phyloP scores from a whole-genome alignment of 257 asterid genomes.

The Cordia subcordata region DNA sequence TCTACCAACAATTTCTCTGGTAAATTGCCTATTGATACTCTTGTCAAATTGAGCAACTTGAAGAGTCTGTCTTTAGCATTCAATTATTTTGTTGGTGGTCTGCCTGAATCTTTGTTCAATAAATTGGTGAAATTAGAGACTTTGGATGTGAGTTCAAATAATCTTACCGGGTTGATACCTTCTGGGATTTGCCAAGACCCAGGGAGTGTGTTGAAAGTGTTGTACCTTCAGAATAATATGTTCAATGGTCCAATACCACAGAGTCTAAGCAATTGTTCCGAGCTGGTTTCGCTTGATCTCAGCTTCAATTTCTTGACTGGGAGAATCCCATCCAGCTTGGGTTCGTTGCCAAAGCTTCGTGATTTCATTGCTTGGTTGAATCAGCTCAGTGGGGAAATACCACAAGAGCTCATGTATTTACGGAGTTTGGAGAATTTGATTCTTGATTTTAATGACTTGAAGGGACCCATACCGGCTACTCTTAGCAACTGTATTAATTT shows the following conservation, averaged over 20 bases:
- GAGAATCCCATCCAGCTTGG: constrained; percentile 61
- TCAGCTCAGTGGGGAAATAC: constrained; percentile 79
- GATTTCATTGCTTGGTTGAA: constrained; percentile 81
- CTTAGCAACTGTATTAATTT: constrained; percentile 75
- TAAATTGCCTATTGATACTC: constrained; percentile 60
- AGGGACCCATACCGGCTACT: constrained; percentile 63
- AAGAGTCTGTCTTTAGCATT: constrained; percentile 53
- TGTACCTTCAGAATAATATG: constrained; percentile 81
- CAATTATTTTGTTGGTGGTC: constrained; percentile 62
- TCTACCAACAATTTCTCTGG: constrained; percentile 71
- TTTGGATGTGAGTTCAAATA: constrained; percentile 85
- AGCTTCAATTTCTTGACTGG: constrained; percentile 73
- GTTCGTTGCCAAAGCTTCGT: constrained; percentile 47
- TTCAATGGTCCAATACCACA: constrained; percentile 63
- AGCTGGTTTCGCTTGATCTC: constrained; percentile 80
- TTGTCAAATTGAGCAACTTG: constrained; percentile 52
- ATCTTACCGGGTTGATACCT: constrained; percentile 62
- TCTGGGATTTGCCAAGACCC: constrained; percentile 59
- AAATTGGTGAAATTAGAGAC: constrained; percentile 48
- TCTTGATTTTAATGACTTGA: constrained; percentile 83
- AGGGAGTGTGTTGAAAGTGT: constrained; percentile 45
- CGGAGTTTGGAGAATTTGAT: constrained; percentile 69
- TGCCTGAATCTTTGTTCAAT: constrained; percentile 61
- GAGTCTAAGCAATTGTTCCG: constrained; percentile 65
- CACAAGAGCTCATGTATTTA: constrained; percentile 60